These are phyloP conservation scores for Micromonas pusilla DNA, from an alignment of 139 green algal species.

Conservation along the genomic window DNA sequence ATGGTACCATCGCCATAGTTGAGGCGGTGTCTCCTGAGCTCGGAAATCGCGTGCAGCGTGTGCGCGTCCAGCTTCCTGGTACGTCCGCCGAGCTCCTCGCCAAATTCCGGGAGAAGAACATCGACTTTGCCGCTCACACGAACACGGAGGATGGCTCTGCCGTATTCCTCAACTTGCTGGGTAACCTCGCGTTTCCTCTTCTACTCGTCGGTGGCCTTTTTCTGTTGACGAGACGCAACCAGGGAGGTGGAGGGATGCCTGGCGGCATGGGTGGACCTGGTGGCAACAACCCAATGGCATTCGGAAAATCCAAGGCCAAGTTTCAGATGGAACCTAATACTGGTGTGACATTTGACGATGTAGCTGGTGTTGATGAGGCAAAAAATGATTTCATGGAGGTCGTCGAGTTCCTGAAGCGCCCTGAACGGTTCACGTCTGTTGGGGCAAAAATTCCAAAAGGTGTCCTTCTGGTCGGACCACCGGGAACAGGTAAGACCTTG, in stretches of 20 bases:
- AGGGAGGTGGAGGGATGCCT: conserved; percentile 2
- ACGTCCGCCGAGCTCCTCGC: conserved; percentile 83
- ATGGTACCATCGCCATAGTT: conserved; percentile 98
- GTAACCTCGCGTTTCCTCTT: conserved; percentile 98
- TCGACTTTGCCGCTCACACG: conserved; percentile 97
- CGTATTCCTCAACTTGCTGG: conserved; percentile 62
- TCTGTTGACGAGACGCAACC: conserved; percentile 77
- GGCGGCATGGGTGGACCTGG: conserved; percentile 74
- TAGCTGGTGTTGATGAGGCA: conserved; percentile 97
- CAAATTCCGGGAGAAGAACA: conserved; percentile 97
- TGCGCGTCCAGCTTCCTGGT: conserved; percentile 95
- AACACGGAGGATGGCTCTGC: conserved; percentile 85
- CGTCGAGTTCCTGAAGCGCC: conserved; percentile 99
- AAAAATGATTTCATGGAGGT: conserved; percentile 99
- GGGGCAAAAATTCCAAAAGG: conserved; percentile 98
- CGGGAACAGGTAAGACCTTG: conserved; percentile 94
- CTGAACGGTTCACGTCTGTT: conserved; percentile 96
- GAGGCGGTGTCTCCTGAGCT: conserved; percentile 98
- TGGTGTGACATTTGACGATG: conserved; percentile 92
- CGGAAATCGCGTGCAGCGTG: conserved; percentile 95
- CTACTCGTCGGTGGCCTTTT: conserved; percentile 98
- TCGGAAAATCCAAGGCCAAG: conserved; percentile 94
- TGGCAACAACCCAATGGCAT: conserved; percentile 89
- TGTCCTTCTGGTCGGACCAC: conserved; percentile 89
- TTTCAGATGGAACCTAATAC: conserved; percentile 99